Evolutionary conservation across 805 yeast genomes (phyloP), one percentile per base, ranked within the genome.

Genomic region (Suhomyces sp.): DNA sequence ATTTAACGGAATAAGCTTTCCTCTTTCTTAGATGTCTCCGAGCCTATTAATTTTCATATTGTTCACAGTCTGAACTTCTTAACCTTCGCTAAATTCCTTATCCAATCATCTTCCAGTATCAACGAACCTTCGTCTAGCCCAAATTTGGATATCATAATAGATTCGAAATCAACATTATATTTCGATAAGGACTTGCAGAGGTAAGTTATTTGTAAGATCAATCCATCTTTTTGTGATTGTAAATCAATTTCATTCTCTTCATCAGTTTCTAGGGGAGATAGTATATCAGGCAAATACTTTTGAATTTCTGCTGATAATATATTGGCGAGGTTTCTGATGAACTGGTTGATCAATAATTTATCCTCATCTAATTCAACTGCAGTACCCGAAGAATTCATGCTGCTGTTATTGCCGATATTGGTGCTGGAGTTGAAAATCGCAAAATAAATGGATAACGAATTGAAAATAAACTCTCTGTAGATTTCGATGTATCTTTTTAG

Each of bases 101-200:
- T 12, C 73, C 73, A 68, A 28, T 58, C 65, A 7, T 44, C 47
- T 35, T 64, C 68, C 10, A 44, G 15, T 2, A 67, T 48, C 3
- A 65, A 19, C 1, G 51, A 36, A 3, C 48, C 42, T 25, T 37
- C 40, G 7, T 39, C 36, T 37, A 50, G 48, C 33, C 66, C 60
- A 5, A 24, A 11, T 10, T 15, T 32, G 40, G 66, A 56, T 1
- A 72, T 53, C 33, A 79, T 57, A n/a, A 74, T 44, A 19, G 68
- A 57, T 60, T 85, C 82, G 54, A 86, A 85, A 47, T 83, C 86
- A 3, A 77, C 77, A 10, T 85, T 82, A 14, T 77, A 76, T 43
- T 88, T 68, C 1, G 83, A 80, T 34, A 91, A 66, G 23, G 95
- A 81, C 53, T 83, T 88, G n/a, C 95, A 83, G 46, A 96, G 86